Conservation (phyloP, 225 moss, liverwort and hornwort genomes). For the Takakia lepidozioides region DNA sequence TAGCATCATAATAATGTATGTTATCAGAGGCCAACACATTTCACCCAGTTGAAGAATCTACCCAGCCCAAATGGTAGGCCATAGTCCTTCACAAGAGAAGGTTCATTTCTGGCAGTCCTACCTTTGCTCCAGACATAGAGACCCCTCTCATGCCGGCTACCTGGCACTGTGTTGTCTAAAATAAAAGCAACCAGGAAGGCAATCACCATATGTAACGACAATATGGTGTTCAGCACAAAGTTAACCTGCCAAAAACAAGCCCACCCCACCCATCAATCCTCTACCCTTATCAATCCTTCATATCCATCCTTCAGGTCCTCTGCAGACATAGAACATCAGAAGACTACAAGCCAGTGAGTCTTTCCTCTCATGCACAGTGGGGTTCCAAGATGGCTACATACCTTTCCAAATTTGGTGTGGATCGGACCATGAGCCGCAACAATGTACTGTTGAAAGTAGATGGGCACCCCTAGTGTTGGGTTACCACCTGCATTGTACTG, state of each 20-base stretch:
- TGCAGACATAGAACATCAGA: too few species aligned
- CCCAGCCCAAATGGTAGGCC: slow-evolving; percentile 65
- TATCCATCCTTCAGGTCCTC: too few species aligned
- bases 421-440: slow-evolving; percentile 48
- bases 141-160: slow-evolving; percentile 75
- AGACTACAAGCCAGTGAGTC: too few species aligned
- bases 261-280: too few species aligned
- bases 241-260: slow-evolving; percentile 48
- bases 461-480: slow-evolving; percentile 17
- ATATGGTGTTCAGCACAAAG: slow-evolving; percentile 57
- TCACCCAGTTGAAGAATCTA: slow-evolving; percentile 65
- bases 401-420: slow-evolving; percentile 34
- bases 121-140: slow-evolving; percentile 73
- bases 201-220: slow-evolving; percentile 74
- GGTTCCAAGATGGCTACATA: slow-evolving; percentile 13
- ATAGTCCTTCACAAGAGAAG: slow-evolving; percentile 61
- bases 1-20: too few species aligned
- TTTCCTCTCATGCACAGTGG: too few species aligned
- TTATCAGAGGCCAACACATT: slow-evolving; percentile 53
- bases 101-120: slow-evolving; percentile 60
- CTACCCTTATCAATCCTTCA: too few species aligned
- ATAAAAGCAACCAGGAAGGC: slow-evolving; percentile 73
- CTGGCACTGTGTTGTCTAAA: slow-evolving; percentile 78
- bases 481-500: slow-evolving; percentile 30
- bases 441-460: slow-evolving; percentile 58